Percentiles rank a stretch among this genome's conserved stretches.
phyloP scores from a whole-genome alignment of 139 green algal species.

The Pseudopediastrum boryanum region DNA sequence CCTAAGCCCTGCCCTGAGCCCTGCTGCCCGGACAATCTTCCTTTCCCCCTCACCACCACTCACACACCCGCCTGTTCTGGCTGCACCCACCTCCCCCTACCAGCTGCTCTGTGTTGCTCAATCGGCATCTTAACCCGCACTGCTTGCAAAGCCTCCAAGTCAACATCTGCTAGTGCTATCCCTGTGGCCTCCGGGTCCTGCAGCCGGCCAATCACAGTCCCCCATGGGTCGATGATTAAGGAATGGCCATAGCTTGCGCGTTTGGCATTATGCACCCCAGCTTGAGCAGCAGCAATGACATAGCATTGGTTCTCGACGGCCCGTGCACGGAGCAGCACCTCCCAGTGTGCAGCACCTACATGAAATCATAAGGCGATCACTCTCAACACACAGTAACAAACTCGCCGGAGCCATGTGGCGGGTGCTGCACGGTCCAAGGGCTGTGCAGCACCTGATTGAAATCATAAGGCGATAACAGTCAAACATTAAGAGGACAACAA shows the following conservation, averaged over 20 bases:
- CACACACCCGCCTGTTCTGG: too few relatives aligned
- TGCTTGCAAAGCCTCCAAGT: constrained; percentile 54
- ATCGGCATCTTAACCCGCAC: constrained; percentile 65
- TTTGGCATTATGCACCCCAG: constrained; percentile 88
- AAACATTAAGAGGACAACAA: too few relatives aligned
- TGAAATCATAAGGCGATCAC: not conserved
- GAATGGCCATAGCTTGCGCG: constrained; percentile 90
- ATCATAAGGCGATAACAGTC: too few relatives aligned
- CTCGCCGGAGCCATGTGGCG: too few relatives aligned
- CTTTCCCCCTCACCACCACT: too few relatives aligned
- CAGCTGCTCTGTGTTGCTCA: constrained; percentile 42
- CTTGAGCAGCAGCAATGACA: constrained; percentile 92
- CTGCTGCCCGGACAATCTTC: too few relatives aligned
- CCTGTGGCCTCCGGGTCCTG: constrained; percentile 73
- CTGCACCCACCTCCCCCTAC: too few relatives aligned
- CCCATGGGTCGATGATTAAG: constrained; percentile 95
- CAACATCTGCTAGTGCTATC: constrained; percentile 79
- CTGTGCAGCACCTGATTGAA: too few relatives aligned
- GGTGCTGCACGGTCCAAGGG: too few relatives aligned
- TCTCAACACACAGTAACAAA: too few relatives aligned
- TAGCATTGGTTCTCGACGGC: constrained; percentile 96
- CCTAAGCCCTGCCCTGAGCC: too few relatives aligned
- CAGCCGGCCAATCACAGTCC: constrained; percentile 75
- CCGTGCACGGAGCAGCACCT: constrained; percentile 91
- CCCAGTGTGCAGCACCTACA: constrained; percentile 91